Conservation (phyloP, 495 filamentous ascomycete genomes). For the Aspergillus nanangensis region DNA sequence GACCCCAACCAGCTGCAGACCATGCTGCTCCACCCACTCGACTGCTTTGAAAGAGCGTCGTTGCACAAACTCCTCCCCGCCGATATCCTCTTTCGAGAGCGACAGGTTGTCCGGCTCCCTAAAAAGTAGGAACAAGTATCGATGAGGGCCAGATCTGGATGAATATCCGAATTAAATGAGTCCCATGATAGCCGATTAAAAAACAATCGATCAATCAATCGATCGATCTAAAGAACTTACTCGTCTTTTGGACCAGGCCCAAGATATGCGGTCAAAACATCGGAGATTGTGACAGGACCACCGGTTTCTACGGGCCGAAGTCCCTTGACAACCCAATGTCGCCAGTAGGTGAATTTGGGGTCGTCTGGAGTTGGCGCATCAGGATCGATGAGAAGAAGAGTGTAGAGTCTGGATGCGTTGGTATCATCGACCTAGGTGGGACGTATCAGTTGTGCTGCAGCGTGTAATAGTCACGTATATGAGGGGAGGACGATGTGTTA, state of each 20-base stretch:
- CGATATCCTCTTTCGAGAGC: conserved; percentile 12
- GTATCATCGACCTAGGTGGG: neutral
- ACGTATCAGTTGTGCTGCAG: neutral
- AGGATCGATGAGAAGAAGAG: conserved; percentile 12
- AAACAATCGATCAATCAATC: neutral
- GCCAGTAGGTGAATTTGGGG: conserved; percentile 16
- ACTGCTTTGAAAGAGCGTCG: conserved; percentile 11
- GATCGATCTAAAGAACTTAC: conserved; percentile 1
- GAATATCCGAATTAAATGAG: neutral
- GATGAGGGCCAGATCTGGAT: conserved; percentile 8
- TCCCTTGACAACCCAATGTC: conserved; percentile 14
- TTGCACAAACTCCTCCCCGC: conserved; percentile 14
- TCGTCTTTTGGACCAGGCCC: conserved; percentile 17
- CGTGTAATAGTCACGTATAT: neutral
- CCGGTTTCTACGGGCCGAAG: neutral
- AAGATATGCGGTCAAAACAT: conserved; percentile 12
- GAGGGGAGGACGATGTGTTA: neutral
- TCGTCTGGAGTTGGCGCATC: conserved; percentile 16
- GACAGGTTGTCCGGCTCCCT: conserved; percentile 7
- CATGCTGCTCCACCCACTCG: conserved; percentile 9
- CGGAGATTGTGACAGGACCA: neutral
- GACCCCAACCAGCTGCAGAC: conserved; percentile 8
- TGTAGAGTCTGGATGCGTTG: conserved; percentile 1
- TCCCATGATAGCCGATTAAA: neutral
- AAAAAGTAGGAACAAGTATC: conserved; percentile 14